Evolutionary conservation across 176 grass and related monocot species (phyloP).

Genomic region (Canna indica): DNA sequence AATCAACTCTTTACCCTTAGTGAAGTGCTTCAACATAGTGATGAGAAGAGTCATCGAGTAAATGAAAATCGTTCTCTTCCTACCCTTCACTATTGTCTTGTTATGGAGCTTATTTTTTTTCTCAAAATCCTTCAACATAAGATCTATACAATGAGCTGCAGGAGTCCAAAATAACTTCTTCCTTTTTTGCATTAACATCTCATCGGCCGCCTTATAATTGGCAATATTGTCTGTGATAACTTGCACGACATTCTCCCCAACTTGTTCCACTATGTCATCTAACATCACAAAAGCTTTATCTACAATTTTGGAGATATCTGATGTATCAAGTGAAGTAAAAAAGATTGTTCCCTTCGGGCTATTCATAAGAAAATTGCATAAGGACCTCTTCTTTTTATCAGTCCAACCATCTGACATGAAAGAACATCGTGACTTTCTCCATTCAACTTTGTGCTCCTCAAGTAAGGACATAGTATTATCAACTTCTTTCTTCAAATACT

Average conservation of each 20-base stretch:
- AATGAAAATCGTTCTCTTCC: neutral
- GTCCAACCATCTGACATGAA: neutral
- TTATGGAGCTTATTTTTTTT: neutral
- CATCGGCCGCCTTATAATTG: neutral
- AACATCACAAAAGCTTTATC: neutral
- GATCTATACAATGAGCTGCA: neutral
- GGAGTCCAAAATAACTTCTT: neutral
- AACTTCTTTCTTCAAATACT: neutral
- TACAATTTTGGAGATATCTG: neutral
- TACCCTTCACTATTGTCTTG: neutral
- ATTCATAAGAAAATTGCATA: neutral
- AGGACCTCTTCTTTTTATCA: neutral
- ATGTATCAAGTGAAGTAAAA: neutral
- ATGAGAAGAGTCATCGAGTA: neutral
- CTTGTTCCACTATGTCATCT: neutral
- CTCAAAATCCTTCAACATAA: neutral
- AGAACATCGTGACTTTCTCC: neutral
- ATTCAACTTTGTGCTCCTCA: neutral
- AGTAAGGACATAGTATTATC: neutral
- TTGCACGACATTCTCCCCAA: neutral
- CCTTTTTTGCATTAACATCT: neutral
- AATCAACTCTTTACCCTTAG: neutral
- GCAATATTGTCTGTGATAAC: neutral
- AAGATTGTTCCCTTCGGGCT: neutral
- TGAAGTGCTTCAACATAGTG: neutral